These are phyloP conservation scores for Solanum neorickii DNA, from an alignment of 257 asterid species.

Conservation along the genomic window DNA sequence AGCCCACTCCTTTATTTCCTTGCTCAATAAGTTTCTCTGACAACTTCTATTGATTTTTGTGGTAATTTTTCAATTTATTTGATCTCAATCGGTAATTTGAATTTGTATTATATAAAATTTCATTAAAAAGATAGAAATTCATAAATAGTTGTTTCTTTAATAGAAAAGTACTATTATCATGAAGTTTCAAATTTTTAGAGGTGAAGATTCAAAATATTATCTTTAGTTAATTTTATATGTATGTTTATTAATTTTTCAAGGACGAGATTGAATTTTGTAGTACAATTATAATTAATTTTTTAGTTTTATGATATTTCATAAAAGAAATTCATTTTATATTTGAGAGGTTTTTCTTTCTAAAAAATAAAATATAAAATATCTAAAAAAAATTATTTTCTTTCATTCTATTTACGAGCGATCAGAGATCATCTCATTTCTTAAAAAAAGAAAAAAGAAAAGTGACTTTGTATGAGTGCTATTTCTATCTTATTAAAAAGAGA, in stretches of 20 bases:
- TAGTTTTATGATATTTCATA: background rate
- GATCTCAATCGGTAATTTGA: accelerated
- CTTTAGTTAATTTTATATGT: background rate
- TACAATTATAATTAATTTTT: too few species aligned
- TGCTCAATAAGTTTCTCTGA: background rate
- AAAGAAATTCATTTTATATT: too few species aligned
- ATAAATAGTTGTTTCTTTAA: background rate
- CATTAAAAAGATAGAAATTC: background rate
- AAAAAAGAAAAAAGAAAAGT: background rate
- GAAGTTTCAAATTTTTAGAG: accelerated
- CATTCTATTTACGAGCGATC: too few species aligned
- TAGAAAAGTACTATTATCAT: background rate
- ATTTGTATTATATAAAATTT: accelerated
- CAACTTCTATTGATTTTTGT: background rate
- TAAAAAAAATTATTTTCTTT: too few species aligned
- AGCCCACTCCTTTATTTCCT: background rate
- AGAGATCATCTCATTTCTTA: too few species aligned
- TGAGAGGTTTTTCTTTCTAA: too few species aligned
- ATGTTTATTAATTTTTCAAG: background rate
- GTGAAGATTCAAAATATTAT: background rate
- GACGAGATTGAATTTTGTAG: too few species aligned
- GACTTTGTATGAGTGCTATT: accelerated
- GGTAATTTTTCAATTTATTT: background rate
- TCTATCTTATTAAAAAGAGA: background rate
- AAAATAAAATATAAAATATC: too few species aligned